These are phyloP conservation scores for Ophiocordyceps camponoti-rufipedis DNA, from an alignment of 2,329 filamentous ascomycete genomes.

Conservation along the genomic window DNA sequence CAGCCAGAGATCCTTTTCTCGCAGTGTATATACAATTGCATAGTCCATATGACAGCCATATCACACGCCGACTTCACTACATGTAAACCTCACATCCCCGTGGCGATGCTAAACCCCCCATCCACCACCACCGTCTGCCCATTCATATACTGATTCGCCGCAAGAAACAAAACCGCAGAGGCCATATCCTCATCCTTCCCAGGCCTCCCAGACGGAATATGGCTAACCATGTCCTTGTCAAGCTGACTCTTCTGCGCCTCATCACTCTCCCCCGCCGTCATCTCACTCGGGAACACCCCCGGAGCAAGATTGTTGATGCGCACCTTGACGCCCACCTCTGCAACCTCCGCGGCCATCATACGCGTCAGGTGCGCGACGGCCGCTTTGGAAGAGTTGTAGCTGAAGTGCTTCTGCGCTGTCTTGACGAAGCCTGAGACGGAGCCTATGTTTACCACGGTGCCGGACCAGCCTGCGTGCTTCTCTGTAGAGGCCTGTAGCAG, in stretches of 20 bases:
- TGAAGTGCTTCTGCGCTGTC: slow-evolving; percentile 43
- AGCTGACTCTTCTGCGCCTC: slow-evolving; percentile 27
- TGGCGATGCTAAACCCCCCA: slow-evolving; percentile 14
- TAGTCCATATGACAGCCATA: too few species aligned
- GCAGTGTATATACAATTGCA: too few species aligned
- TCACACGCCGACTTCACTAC: too few species aligned
- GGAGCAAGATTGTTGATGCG: slow-evolving; percentile 60
- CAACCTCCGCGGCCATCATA: slow-evolving; percentile 44
- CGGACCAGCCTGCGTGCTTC: slow-evolving; percentile 26
- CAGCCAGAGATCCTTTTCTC: too few species aligned
- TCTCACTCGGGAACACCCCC: slow-evolving; percentile 53
- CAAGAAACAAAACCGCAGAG: slow-evolving; percentile 40
- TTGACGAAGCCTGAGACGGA: slow-evolving; percentile 48
- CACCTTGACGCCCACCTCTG: slow-evolving; percentile 37
- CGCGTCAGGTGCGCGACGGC: slow-evolving; percentile 45
- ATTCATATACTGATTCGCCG: slow-evolving; percentile 25
- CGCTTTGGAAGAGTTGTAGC: slow-evolving; percentile 46
- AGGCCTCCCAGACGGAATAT: slow-evolving; percentile 45
- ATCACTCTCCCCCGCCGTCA: slow-evolving; percentile 36
- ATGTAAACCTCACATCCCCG: too few species aligned
- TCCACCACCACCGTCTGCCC: slow-evolving; percentile 25
- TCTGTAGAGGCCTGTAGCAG: slow-evolving; percentile 35
- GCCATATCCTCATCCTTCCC: slow-evolving; percentile 56
- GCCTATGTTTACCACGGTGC: slow-evolving; percentile 48
- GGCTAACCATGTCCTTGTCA: slow-evolving; percentile 14